phyloP scores from a whole-genome alignment of 441 rosid species.

The Populus hybrid region DNA sequence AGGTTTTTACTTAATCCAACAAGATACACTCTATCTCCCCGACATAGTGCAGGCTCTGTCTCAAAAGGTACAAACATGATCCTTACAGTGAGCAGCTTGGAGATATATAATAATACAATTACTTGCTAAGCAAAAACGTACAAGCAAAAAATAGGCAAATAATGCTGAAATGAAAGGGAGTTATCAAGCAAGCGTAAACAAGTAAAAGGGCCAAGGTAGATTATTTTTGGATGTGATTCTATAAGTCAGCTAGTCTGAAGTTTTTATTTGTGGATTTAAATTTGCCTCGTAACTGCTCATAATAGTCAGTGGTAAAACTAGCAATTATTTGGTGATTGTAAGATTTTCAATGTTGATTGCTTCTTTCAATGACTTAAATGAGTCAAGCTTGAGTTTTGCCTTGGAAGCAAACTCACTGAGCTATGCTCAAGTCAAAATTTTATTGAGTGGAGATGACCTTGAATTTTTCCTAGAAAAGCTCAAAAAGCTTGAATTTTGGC shows the following conservation, averaged over 20 bases:
- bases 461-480: neutral
- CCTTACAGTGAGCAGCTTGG: neutral
- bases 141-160: neutral
- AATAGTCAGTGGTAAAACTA: too few relatives aligned
- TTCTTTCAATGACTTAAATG: neutral
- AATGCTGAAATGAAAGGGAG: neutral
- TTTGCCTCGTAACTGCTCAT: neutral
- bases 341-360: neutral
- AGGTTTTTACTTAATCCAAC: conserved; percentile 86
- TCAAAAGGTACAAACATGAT: conserved; percentile 17
- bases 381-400: neutral
- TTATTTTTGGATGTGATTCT: neutral
- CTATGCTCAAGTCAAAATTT: neutral
- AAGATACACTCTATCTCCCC: conserved; percentile 90
- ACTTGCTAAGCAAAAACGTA: neutral
- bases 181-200: neutral
- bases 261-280: neutral
- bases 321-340: neutral
- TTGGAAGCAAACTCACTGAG: neutral
- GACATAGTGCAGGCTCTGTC: conserved; percentile 79
- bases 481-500: neutral
- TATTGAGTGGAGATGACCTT: neutral
- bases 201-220: neutral
- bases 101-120: neutral
- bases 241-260: neutral